These are phyloP conservation scores for Sclerotinia trifoliorum DNA, from an alignment of 2,329 filamentous ascomycete genomes.

Conservation along the genomic window DNA sequence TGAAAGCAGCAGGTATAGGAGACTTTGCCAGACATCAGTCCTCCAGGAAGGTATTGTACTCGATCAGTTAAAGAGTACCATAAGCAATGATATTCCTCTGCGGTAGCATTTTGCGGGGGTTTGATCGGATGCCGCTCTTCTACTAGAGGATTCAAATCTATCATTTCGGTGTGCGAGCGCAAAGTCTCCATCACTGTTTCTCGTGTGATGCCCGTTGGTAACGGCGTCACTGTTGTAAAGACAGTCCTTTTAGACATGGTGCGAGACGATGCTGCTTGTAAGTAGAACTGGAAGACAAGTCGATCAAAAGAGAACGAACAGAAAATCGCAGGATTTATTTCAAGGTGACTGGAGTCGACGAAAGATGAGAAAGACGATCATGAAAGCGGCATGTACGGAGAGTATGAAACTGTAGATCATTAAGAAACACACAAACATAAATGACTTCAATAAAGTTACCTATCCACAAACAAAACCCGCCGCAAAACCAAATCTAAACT, in stretches of 20 bases:
- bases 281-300: background rate
- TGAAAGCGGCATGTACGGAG: background rate
- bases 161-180: conserved; percentile 78
- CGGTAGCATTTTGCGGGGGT: conserved; percentile 62
- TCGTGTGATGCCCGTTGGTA: conserved; percentile 67
- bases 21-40: conserved; percentile 62
- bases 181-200: conserved; percentile 72
- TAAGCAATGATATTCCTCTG: conserved; percentile 67
- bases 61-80: conserved; percentile 83
- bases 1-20: conserved; percentile 80
- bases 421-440: background rate
- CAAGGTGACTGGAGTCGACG: background rate
- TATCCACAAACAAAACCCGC: too few species aligned
- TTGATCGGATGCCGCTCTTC: conserved; percentile 67
- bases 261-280: background rate
- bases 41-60: conserved; percentile 70
- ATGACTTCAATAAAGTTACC: too few species aligned
- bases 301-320: background rate
- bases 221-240: conserved; percentile 76
- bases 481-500: too few species aligned
- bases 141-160: conserved; percentile 62
- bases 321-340: background rate
- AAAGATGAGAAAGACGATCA: background rate
- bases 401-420: background rate
- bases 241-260: conserved; percentile 46